Percentiles rank a stretch among this genome's conserved stretches.
Conservation (phyloP, 2,329 filamentous ascomycete species). For the Sarocladium brachiariae region DNA sequence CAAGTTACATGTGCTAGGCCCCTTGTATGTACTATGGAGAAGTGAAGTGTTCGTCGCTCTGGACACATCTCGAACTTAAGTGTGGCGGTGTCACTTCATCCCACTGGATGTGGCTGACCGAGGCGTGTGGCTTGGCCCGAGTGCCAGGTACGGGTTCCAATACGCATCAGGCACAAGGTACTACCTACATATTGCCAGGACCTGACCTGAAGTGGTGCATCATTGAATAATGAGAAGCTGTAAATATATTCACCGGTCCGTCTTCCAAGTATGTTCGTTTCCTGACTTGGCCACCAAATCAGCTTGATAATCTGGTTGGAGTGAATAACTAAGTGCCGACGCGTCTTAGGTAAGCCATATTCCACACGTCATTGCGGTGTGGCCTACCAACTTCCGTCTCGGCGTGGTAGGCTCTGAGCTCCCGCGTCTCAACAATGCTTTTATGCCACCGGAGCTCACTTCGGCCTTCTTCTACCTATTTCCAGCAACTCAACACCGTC, state of each 20-base stretch:
- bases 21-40: background rate
- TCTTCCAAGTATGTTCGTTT: no score
- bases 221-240: no score
- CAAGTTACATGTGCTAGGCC: background rate
- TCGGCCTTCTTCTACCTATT: background rate
- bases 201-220: no score
- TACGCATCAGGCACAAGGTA: no score
- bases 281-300: no score
- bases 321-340: no score
- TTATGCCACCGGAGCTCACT: background rate
- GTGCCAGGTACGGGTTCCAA: background rate
- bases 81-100: conserved; percentile 8
- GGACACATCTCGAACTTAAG: conserved; percentile 8
- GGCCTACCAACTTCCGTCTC: background rate
- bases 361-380: conserved; percentile 9
- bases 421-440: background rate
- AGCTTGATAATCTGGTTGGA: no score
- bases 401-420: background rate
- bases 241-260: no score
- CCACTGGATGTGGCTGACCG: conserved; percentile 1
- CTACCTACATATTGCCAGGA: no score
- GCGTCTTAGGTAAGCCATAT: conserved; percentile 2
- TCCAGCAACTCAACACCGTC: background rate
- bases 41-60: conserved; percentile 8
- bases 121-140: background rate